Conservation (phyloP, 495 filamentous ascomycete species). For the Penicillium verhagenii region DNA sequence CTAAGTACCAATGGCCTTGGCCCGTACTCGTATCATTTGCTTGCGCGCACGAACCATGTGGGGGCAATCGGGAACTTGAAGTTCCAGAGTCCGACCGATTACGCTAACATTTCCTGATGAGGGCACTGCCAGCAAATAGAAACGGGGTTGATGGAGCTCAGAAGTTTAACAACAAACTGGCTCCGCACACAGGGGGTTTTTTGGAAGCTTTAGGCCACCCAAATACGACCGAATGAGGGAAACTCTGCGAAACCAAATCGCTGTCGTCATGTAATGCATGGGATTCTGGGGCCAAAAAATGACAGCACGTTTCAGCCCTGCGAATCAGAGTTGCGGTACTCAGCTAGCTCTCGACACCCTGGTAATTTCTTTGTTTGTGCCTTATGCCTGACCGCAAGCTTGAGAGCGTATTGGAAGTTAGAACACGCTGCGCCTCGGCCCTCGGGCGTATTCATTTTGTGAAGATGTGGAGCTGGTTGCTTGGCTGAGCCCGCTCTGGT, state of each 20-base stretch:
- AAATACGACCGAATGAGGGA: background rate
- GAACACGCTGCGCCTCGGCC: too few species aligned
- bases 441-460: background rate
- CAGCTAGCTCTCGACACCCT: background rate
- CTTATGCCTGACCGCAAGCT: background rate
- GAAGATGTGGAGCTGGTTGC: background rate
- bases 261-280: background rate
- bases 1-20: slow-evolving; percentile 1
- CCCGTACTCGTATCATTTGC: slow-evolving; percentile 5
- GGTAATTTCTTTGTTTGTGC: background rate
- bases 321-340: background rate
- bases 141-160: background rate
- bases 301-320: background rate
- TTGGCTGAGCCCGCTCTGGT: background rate
- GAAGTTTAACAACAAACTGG: too few species aligned
- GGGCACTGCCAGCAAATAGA: background rate
- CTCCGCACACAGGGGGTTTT: too few species aligned
- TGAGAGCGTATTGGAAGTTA: background rate
- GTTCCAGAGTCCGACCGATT: background rate
- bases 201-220: background rate
- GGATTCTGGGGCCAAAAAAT: background rate
- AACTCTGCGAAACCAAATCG: background rate
- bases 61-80: background rate
- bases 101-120: background rate
- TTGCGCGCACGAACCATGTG: slow-evolving; percentile 1